Base-by-base conservation (phyloP, 306 rosid genomes). In the Gastrolobium villosum region DNA sequence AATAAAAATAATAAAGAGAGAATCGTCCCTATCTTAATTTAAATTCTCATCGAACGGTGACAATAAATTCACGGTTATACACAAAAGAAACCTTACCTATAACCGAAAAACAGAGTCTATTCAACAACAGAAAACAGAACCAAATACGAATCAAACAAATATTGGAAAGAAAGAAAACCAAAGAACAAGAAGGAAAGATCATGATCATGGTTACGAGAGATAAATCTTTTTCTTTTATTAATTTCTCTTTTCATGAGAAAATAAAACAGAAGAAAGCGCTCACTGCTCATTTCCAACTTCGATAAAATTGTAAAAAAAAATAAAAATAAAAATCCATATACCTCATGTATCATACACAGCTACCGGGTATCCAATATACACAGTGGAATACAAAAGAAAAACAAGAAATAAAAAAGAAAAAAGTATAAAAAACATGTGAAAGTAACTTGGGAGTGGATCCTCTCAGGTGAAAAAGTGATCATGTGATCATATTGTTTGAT, bases 231-330 rank as follows among this genome's bases (percentile, higher is more conserved):
- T 36, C 69, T 46, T 76, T 65, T 71, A 82, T 77, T n/a, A n/a
- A n/a, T n/a, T 54, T 53, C 46, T 35, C n/a, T 68, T n/a, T n/a
- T 13, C 45, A 11, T 10, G 34, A 53, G 48, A 76, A 43, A 34
- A 82, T 53, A 37, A 41, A 62, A 82, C 81, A 55, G 32, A 43
- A 70, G 50, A 7, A 49, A 52, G 54, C 39, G 46, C 28, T 63
- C 64, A 9, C 30, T 50, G 1, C 32, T 35, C 37, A 43, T 60
- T 77, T 56, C 37, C 32, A 39, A 57, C 3, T 62, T 37, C 6
- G 10, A 41, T 40, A n/a, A 61, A 60, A 52, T 1, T 45, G 14
- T 54, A 46, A 3, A 63, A 26, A 75, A 65, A 4, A 20, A 30
- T 3, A 14, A 3, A 20, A 54, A 41, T 0, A 26, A 69, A 82